These are phyloP conservation scores for Tricholoma hemisulphureum DNA, from an alignment of 768 basidiomycete species.

Conservation along the genomic window DNA sequence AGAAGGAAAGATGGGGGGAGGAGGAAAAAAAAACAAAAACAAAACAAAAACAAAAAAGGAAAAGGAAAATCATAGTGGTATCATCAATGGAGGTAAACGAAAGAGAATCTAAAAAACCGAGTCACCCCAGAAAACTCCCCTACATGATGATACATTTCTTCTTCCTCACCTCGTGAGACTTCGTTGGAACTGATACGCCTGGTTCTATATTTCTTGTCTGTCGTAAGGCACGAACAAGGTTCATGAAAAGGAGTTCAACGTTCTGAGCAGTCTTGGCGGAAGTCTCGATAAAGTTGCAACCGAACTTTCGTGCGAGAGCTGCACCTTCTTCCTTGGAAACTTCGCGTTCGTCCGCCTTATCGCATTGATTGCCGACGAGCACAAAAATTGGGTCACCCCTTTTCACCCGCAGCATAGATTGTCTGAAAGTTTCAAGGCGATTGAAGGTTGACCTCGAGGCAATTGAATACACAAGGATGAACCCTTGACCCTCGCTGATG, in stretches of 20 bases:
- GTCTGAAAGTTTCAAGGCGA: constrained; percentile 84
- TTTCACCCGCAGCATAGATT: constrained; percentile 88
- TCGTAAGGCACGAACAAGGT: constrained; percentile 80
- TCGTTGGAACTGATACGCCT: constrained; percentile 39
- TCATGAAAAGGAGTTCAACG: constrained; percentile 87
- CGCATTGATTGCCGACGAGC: constrained; percentile 95
- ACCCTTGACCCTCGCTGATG: constrained; percentile 91
- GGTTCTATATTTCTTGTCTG: constrained; percentile 60
- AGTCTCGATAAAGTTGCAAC: constrained; percentile 94
- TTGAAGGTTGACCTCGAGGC: constrained; percentile 92
- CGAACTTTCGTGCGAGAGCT: constrained; percentile 75
- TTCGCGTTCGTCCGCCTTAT: constrained; percentile 88
- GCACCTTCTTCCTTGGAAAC: constrained; percentile 89
- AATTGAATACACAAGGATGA: constrained; percentile 95
- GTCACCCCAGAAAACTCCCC: constrained; percentile 62
- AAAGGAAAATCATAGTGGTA: constrained; percentile 58
- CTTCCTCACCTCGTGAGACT: constrained; percentile 40
- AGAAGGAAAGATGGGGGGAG: constrained; percentile 26
- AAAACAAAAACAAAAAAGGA: constrained; percentile 33
- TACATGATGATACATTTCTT: constrained; percentile 80
- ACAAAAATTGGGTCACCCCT: constrained; percentile 84
- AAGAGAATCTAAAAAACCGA: constrained; percentile 66
- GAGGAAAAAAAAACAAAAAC: constrained; percentile 30
- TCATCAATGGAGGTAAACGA: constrained; percentile 76
- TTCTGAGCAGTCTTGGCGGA: constrained; percentile 95